Percentiles rank a stretch among this genome's conserved stretches.
Evolutionary conservation across 768 basidiomycete genomes (phyloP).

Genomic region (Serpula lacrymans): DNA sequence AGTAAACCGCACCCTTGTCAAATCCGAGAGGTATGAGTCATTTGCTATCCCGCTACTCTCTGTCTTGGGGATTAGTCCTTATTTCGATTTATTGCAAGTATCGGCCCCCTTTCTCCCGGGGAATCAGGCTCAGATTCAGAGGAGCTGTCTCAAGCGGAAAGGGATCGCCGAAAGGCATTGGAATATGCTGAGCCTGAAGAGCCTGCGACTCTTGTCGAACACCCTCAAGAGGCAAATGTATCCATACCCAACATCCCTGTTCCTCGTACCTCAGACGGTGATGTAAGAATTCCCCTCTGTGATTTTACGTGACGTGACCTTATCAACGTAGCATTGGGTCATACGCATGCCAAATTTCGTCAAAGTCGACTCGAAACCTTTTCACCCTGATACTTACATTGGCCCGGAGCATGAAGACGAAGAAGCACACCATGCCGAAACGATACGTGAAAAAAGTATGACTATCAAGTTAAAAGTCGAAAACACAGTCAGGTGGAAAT

Average conservation of each 20-base stretch:
- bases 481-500: constrained; percentile 95
- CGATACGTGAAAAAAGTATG: constrained; percentile 75
- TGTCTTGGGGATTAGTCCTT: constrained; percentile 7
- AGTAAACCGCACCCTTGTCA: constrained; percentile 31
- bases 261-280: constrained; percentile 74
- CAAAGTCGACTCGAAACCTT: constrained; percentile 84
- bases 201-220: constrained; percentile 51
- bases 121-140: constrained; percentile 61
- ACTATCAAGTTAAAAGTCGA: constrained; percentile 85
- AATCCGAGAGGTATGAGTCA: constrained; percentile 52
- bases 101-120: too few relatives aligned
- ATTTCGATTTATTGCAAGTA: too few relatives aligned
- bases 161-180: constrained; percentile 55
- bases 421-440: constrained; percentile 53
- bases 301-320: constrained; percentile 1
- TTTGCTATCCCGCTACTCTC: constrained; percentile 22
- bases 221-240: constrained; percentile 64
- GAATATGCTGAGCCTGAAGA: constrained; percentile 83
- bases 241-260: constrained; percentile 86
- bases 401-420: constrained; percentile 79
- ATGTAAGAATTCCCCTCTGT: constrained; percentile 47
- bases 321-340: constrained; percentile 66
- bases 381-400: constrained; percentile 81
- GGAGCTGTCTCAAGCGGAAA: constrained; percentile 59
- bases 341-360: constrained; percentile 94